Percentiles rank a stretch among this genome's conserved stretches.
Conservation (phyloP, 2,329 filamentous ascomycete genomes). For the Botrytis aclada region DNA sequence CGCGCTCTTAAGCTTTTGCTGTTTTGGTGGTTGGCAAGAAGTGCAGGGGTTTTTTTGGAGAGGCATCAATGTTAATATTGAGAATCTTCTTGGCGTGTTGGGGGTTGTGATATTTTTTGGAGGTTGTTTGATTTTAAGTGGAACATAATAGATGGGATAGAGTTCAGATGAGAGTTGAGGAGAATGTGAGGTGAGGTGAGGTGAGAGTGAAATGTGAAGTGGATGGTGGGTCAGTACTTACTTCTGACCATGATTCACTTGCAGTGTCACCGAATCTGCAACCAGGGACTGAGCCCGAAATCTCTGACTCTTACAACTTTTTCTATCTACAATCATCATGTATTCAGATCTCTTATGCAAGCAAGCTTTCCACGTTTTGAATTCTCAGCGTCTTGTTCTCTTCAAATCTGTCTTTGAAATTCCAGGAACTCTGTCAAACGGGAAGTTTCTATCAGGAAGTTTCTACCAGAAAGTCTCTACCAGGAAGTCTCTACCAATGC, state of each 20-base stretch:
- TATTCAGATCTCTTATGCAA: not conserved
- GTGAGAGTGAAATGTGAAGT: not conserved
- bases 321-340: not conserved
- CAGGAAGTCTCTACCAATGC: no score
- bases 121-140: not conserved
- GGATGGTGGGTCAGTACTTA: not conserved
- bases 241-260: not conserved
- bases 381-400: not conserved
- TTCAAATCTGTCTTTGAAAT: no score
- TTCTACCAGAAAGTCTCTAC: no score
- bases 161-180: not conserved
- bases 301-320: not conserved
- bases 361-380: not conserved
- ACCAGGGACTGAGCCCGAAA: not conserved
- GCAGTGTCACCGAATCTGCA: not conserved
- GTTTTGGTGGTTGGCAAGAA: not conserved
- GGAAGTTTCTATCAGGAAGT: no score
- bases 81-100: not conserved
- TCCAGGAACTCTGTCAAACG: no score
- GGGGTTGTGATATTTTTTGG: not conserved
- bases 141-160: not conserved
- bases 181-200: not conserved
- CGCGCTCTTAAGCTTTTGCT: not conserved
- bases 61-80: not conserved
- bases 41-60: not conserved